Conservation (phyloP, 2,329 filamentous ascomycete genomes). For the Thelonectria rubi region DNA sequence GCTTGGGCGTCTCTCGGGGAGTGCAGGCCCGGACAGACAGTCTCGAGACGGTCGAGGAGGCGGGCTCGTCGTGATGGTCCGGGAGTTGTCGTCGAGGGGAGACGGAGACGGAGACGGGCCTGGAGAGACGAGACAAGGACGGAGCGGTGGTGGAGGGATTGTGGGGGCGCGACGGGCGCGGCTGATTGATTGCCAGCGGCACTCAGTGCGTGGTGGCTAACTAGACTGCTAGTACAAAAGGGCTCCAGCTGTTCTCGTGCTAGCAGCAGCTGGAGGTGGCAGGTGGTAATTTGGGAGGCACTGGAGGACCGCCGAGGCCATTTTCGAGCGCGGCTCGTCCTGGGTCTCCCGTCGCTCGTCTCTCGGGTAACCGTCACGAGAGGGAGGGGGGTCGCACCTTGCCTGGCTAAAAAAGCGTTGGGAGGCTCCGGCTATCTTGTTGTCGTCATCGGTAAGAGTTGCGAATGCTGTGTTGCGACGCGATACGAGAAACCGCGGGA, state of each 20-base stretch:
- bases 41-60: conserved; percentile 11
- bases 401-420: background rate
- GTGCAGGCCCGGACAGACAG: background rate
- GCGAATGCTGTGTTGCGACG: conserved; percentile 8
- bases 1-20: background rate
- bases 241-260: conserved; percentile 6
- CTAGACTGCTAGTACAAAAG: background rate
- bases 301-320: no score
- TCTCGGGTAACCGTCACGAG: conserved; percentile 16
- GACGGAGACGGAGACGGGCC: conserved; percentile 25
- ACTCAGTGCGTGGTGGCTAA: no score
- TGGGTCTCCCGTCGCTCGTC: background rate
- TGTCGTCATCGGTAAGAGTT: conserved; percentile 2
- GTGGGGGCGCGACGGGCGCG: conserved; percentile 33
- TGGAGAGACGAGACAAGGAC: conserved; percentile 30
- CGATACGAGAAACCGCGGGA: conserved; percentile 7
- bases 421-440: background rate
- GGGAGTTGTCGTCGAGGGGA: conserved; percentile 34
- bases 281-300: no score
- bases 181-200: conserved; percentile 28
- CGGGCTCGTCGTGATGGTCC: conserved; percentile 31
- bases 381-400: conserved; percentile 2
- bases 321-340: background rate
- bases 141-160: conserved; percentile 39
- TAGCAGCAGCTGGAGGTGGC: conserved; percentile 6